A percentile compares a stretch with the other conserved stretches of the same genome.
Conservation (phyloP, 441 rosid species). For the Pelargonium citronellum region DNA sequence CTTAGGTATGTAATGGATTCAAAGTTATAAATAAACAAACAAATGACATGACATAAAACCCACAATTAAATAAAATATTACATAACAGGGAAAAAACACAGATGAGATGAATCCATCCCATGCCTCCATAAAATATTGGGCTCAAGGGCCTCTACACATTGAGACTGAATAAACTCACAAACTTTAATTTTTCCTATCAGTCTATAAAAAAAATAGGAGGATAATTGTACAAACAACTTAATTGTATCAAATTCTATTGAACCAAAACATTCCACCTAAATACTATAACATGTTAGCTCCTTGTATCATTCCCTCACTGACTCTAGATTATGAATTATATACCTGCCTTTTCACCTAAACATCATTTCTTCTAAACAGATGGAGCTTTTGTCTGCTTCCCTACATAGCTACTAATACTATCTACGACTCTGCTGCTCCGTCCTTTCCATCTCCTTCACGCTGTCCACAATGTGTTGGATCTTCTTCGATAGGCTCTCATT, state of each 20-base stretch:
- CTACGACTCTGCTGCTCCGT: conserved; percentile 44
- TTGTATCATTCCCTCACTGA: no score
- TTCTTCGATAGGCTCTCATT: conserved; percentile 72
- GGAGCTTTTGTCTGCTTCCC: background rate
- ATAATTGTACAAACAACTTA: background rate
- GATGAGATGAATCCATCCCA: no score
- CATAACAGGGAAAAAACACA: no score
- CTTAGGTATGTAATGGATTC: no score
- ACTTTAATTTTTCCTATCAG: background rate
- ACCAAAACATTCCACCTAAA: background rate
- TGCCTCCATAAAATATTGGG: background rate
- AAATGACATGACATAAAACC: no score
- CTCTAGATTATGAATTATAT: no score
- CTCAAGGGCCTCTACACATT: background rate
- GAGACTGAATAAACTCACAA: background rate
- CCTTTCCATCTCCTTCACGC: conserved; percentile 61
- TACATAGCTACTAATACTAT: conserved; percentile 37
- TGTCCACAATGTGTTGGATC: conserved; percentile 71
- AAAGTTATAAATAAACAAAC: no score
- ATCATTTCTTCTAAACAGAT: background rate
- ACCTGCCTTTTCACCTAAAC: no score
- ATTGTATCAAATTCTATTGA: background rate
- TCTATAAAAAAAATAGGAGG: background rate
- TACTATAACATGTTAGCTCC: background rate
- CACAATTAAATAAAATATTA: no score